Evolutionary conservation across 257 asterid genomes (phyloP), one percentile per base, ranked within the genome.

Genomic region (Solanum arcanum): DNA sequence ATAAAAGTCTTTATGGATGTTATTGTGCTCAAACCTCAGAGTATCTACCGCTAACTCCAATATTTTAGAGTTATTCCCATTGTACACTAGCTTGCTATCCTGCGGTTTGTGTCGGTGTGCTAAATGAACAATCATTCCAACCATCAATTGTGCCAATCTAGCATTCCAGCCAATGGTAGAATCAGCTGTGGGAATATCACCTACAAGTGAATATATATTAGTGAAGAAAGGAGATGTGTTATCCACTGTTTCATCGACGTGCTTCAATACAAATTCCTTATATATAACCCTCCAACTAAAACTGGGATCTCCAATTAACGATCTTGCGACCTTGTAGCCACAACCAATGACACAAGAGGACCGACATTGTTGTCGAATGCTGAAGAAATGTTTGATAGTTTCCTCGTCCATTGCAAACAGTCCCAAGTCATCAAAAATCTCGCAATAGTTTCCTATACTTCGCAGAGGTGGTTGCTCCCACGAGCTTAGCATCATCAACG

Each of bases 1-100:
- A 83, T 89, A 88, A 90, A 93, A 94, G 77, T 93, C 91, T 90
- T 89, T 90, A 85, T 90, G 64, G 84, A 92, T 83, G 64, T 90
- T 88, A n/a, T 31, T 77, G 59, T 85, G 78, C 62, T 91, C 91
- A 35, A 86, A 90, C 87, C 87, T 89, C 78, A 69, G 37, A 41
- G 35, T 33, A 87, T 56, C 89, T 92, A 91, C 95, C 68, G 42
- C 88, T 87, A 75, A 83, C 69, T 89, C 89, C 83, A 86, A 60
- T 66, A 49, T 49, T 16, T 52, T 3, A 16, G 23, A 52, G 60
- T 52, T 52, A 16, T 16, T 52, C 60, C 60, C 60, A 52, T 52
- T 52, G 60, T 52, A 21, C 60, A 16, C 60, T 52, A 52, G 23
- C 3, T 52, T 52, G 23, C 23, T 16, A 52, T 52, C 23, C 9